Evolutionary conservation across 192 early-diverging fungal genomes (phyloP), one percentile per base, ranked within the genome.

Genomic region (Backusella mclennaniae): DNA sequence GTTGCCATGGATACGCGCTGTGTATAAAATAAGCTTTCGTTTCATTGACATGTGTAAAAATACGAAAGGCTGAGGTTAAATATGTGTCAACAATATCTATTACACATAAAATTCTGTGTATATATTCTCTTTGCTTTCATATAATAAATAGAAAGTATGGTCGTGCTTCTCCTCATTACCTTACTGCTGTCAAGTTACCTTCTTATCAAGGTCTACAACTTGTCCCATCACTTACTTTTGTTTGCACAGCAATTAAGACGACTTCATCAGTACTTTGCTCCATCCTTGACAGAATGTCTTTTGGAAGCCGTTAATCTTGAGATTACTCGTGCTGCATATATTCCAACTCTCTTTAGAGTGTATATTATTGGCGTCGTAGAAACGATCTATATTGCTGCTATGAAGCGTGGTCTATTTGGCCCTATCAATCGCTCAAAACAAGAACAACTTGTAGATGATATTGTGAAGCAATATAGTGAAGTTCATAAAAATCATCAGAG

Each of bases 301-400:
- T 69, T 73, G 71, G 49, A 35, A 21, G 71, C 71, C 3, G 23
- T 74, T 26, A 74, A 74, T 39, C 52, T 75, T 67, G 74, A 44
- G 6, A 67, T 75, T 15, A 75, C 41, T n/a, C 74, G 41, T 6
- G 66, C 53, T 56, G 23, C 23, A 4, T 75, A 38, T 35, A 38
- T 75, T n/a, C 74, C 74, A 6, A 46, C 41, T 46, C 42, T 63
- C 9, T 35, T 75, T 29, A 63, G 52, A 66, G 74, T 75, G 8
- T 75, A 75, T 67, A 49, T 67, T 9, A 31, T 75, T 39, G 74
- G 74, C 6, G 31, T 68, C 4, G 74, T 66, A 19, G 74, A 75
- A n/a, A 75, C 74, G 4, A 35, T 67, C 3, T 63, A 66, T 75
- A 75, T 67, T 67, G 39, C 63, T 11, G 4, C 52, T 0, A 67